These are phyloP conservation scores for Plasmodium fragile DNA, from an alignment of 169 alveolate species.

Conservation along the genomic window DNA sequence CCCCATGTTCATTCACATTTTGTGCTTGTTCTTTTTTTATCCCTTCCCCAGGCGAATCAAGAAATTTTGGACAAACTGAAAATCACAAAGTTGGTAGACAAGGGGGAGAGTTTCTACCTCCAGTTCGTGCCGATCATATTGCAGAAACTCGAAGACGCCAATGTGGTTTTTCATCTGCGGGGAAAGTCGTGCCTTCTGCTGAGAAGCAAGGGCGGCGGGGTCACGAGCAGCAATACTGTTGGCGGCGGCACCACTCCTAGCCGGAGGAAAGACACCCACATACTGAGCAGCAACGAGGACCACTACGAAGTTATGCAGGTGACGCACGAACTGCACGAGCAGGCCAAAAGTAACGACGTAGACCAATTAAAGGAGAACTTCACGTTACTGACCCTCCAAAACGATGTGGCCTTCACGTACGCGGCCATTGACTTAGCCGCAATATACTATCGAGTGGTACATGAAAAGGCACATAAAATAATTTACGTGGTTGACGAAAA, in stretches of 20 bases:
- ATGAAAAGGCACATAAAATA: slow-evolving; percentile 80
- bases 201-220: neutral
- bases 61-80: slow-evolving; percentile 11
- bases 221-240: neutral
- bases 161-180: slow-evolving; percentile 19
- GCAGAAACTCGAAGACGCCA: slow-evolving; percentile 26
- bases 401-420: slow-evolving; percentile 81
- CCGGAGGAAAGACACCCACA: neutral
- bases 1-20: too few relatives aligned
- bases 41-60: slow-evolving; percentile 42
- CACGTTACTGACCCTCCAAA: slow-evolving; percentile 59
- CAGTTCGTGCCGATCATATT: slow-evolving; percentile 48
- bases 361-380: slow-evolving; percentile 23
- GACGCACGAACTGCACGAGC: neutral
- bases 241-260: neutral
- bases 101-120: slow-evolving; percentile 62
- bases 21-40: neutral
- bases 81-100: slow-evolving; percentile 23
- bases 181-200: slow-evolving; percentile 51
- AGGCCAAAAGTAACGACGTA: slow-evolving; percentile 12
- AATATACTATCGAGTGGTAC: slow-evolving; percentile 75
- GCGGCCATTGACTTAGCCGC: slow-evolving; percentile 85
- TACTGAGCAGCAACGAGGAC: slow-evolving; percentile 16
- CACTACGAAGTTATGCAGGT: slow-evolving; percentile 32
- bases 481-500: slow-evolving; percentile 82